Evolutionary conservation across 2,329 filamentous ascomycete genomes (phyloP).

Genomic region (Xylaria sp.): DNA sequence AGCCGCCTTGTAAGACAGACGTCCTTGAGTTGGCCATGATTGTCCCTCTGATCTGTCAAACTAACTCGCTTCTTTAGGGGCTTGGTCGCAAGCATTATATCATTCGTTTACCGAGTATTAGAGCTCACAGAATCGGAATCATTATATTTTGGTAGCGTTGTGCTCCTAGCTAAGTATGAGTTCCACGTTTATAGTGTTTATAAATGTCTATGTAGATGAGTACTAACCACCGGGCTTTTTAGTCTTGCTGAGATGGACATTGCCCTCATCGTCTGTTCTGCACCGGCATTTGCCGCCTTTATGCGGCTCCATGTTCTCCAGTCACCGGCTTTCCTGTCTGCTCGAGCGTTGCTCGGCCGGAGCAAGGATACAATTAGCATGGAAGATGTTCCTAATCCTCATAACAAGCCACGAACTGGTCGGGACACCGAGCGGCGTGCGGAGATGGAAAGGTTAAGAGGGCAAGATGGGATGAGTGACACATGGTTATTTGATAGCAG

Average conservation of each 20-base stretch:
- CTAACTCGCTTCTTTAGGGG: slow-evolving; percentile 22
- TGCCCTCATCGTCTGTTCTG: slow-evolving; percentile 29
- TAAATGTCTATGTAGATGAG: too few relatives aligned
- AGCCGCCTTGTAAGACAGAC: slow-evolving; percentile 26
- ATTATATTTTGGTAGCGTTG: slow-evolving; percentile 12
- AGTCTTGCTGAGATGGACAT: slow-evolving; percentile 29
- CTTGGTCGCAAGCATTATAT: slow-evolving; percentile 18
- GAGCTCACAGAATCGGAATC: slow-evolving; percentile 13
- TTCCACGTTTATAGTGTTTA: too few relatives aligned
- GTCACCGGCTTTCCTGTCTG: slow-evolving; percentile 7
- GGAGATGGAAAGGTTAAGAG: too few relatives aligned
- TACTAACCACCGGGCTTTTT: background rate
- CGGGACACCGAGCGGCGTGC: background rate
- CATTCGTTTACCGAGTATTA: slow-evolving; percentile 20
- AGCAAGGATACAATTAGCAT: background rate
- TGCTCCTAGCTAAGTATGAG: slow-evolving; percentile 21
- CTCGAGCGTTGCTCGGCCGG: too few relatives aligned
- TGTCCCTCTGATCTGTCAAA: background rate
- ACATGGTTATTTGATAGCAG: slow-evolving; percentile 27
- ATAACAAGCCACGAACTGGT: slow-evolving; percentile 17
- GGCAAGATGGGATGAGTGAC: too few relatives aligned
- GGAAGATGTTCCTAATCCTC: too few relatives aligned
- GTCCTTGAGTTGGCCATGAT: background rate
- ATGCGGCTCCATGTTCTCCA: slow-evolving; percentile 28
- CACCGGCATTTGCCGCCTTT: slow-evolving; percentile 24